A percentile compares a stretch with the other conserved stretches of the same genome.
These are phyloP conservation scores for Citrus mangshanensis DNA, from an alignment of 345 rosid species.

Conservation along the genomic window DNA sequence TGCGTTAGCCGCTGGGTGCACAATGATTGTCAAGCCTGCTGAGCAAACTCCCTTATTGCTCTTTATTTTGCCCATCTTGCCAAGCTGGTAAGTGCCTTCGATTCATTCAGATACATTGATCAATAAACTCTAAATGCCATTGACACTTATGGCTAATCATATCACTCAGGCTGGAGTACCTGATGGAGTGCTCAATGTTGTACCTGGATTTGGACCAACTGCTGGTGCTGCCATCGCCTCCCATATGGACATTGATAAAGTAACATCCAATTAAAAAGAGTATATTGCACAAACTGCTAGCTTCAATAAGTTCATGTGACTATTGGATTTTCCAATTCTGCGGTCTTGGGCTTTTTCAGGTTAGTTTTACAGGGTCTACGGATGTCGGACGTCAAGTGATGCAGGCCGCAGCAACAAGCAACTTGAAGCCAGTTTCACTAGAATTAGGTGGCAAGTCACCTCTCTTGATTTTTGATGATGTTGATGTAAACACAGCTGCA, in stretches of 20 bases:
- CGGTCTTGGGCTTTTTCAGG: constrained; percentile 24
- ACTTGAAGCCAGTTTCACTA: constrained; percentile 65
- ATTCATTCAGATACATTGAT: not conserved
- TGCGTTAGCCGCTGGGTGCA: constrained; percentile 84
- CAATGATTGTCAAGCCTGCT: constrained; percentile 81
- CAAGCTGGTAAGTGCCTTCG: constrained; percentile 31
- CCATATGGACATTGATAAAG: constrained; percentile 93
- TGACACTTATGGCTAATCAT: not conserved
- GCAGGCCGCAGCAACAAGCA: constrained; percentile 75
- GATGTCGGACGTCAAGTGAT: constrained; percentile 68
- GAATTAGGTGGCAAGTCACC: constrained; percentile 94
- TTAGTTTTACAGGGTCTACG: constrained; percentile 86
- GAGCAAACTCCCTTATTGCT: constrained; percentile 94
- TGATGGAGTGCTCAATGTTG: constrained; percentile 77
- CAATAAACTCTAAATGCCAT: not conserved
- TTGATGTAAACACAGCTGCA: constrained; percentile 56
- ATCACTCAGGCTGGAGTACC: constrained; percentile 74
- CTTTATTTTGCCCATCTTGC: constrained; percentile 64
- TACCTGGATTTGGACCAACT: constrained; percentile 67
- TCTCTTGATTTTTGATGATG: constrained; percentile 70
- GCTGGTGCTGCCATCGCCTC: constrained; percentile 79
- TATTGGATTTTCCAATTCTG: not conserved
- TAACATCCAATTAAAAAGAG: not conserved
- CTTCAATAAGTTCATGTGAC: not conserved
- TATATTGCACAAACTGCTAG: too few relatives aligned